Percentiles rank a stretch among this genome's conserved stretches.
Evolutionary conservation across 2,329 filamentous ascomycete species (phyloP).

Genomic region (Fusarium scirpi): DNA sequence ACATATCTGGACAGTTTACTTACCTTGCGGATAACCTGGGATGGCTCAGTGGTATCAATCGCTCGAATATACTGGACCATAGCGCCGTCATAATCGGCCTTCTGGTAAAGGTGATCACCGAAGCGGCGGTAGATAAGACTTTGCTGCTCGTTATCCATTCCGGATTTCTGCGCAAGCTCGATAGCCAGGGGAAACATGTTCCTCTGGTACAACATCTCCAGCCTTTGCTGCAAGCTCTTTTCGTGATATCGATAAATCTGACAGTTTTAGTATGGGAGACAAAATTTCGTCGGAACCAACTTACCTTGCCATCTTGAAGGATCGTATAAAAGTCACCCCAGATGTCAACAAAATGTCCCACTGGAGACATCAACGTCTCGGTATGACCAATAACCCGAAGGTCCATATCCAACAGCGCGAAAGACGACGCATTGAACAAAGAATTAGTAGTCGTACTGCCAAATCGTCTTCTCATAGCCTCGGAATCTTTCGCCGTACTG

Average conservation of each 20-base stretch:
- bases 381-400: constrained; percentile 90
- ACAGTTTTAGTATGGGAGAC: constrained; percentile 27
- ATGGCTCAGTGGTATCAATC: constrained; percentile 95
- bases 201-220: constrained; percentile 93
- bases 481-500: constrained; percentile 66
- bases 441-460: constrained; percentile 77
- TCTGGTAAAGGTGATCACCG: constrained; percentile 93
- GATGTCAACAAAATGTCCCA: constrained; percentile 83
- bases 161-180: constrained; percentile 89
- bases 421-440: constrained; percentile 86
- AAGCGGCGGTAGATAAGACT: constrained; percentile 94
- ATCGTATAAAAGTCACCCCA: constrained; percentile 96
- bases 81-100: constrained; percentile 95
- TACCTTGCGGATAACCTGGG: constrained; percentile 93
- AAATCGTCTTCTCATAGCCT: constrained; percentile 76
- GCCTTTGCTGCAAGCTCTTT: constrained; percentile 87
- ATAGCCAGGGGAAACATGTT: constrained; percentile 94
- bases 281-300: constrained; percentile 6
- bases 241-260: constrained; percentile 90
- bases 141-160: constrained; percentile 82
- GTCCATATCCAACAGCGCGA: constrained; percentile 92
- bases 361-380: constrained; percentile 83
- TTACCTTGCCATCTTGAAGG: constrained; percentile 89
- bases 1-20: not conserved
- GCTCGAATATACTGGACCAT: constrained; percentile 98